Evolutionary conservation across 2,329 filamentous ascomycete genomes (phyloP).

Genomic region (Sclerotinia spermophila): DNA sequence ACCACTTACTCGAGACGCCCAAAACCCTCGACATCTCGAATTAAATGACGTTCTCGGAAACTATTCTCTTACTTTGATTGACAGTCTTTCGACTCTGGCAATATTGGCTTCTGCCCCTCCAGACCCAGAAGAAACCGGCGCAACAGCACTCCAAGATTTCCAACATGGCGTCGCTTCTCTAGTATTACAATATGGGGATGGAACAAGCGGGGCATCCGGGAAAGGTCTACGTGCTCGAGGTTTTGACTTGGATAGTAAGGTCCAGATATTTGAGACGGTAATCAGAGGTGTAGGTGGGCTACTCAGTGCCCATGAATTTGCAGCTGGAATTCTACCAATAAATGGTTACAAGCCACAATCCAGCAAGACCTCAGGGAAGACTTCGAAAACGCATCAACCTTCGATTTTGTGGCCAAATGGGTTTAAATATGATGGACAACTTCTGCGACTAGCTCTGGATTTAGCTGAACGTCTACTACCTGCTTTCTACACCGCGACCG

Average conservation of each 20-base stretch:
- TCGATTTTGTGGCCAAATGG: conserved; percentile 71
- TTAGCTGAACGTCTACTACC: conserved; percentile 80
- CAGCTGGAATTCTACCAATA: conserved; percentile 85
- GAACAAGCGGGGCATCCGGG: conserved; percentile 63
- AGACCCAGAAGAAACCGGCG: conserved; percentile 49
- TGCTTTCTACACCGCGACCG: conserved; percentile 87
- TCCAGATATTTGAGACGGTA: conserved; percentile 97
- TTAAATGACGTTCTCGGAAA: conserved; percentile 96
- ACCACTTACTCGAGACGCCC: conserved; percentile 77
- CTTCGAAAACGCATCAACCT: conserved; percentile 40
- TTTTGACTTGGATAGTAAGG: conserved; percentile 95
- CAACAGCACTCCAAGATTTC: conserved; percentile 68
- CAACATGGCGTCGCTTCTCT: conserved; percentile 74
- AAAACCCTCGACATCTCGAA: conserved; percentile 75
- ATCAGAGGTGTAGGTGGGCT: conserved; percentile 90
- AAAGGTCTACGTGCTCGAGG: conserved; percentile 70
- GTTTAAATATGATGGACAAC: conserved; percentile 82
- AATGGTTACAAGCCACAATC: conserved; percentile 61
- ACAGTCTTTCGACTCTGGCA: conserved; percentile 89
- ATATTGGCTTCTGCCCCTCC: conserved; percentile 77
- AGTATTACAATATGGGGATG: conserved; percentile 83
- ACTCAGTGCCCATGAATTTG: conserved; percentile 90
- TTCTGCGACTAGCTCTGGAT: conserved; percentile 85
- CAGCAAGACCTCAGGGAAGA: conserved; percentile 11
- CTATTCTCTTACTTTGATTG: conserved; percentile 92